These are phyloP conservation scores for Pseudogymnoascus sp. DNA, from an alignment of 2,329 filamentous ascomycete species.

Conservation along the genomic window DNA sequence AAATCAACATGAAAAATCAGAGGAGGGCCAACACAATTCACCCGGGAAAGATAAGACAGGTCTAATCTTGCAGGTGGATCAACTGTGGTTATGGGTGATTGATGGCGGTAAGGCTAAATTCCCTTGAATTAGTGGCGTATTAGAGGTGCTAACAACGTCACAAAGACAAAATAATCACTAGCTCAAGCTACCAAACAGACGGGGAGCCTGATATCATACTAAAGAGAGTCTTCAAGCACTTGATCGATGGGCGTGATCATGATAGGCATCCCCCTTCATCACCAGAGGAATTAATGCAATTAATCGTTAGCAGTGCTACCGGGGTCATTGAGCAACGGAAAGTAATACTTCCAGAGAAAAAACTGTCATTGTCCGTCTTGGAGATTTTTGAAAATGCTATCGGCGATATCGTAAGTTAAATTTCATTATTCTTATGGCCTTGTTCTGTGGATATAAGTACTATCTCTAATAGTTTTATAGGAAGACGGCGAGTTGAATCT, in stretches of 20 bases:
- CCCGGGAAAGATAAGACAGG: neutral
- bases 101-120: neutral
- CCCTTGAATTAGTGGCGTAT: neutral
- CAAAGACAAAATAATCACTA: slow-evolving; percentile 4
- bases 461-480: neutral
- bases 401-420: neutral
- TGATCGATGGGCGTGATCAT: neutral
- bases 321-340: neutral
- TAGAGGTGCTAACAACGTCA: neutral
- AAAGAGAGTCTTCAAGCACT: neutral
- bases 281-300: neutral
- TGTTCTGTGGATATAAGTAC: neutral
- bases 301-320: neutral
- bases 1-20: neutral
- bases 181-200: neutral
- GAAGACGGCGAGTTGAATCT: neutral
- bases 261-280: neutral
- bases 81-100: neutral
- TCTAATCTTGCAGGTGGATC: neutral
- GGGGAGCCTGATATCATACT: neutral
- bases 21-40: neutral
- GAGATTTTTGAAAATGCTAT: slow-evolving; percentile 1
- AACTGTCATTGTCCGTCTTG: neutral
- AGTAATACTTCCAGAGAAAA: neutral
- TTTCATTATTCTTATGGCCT: neutral